Conservation (phyloP, 495 filamentous ascomycete genomes). For the Aspergillus biplanus region DNA sequence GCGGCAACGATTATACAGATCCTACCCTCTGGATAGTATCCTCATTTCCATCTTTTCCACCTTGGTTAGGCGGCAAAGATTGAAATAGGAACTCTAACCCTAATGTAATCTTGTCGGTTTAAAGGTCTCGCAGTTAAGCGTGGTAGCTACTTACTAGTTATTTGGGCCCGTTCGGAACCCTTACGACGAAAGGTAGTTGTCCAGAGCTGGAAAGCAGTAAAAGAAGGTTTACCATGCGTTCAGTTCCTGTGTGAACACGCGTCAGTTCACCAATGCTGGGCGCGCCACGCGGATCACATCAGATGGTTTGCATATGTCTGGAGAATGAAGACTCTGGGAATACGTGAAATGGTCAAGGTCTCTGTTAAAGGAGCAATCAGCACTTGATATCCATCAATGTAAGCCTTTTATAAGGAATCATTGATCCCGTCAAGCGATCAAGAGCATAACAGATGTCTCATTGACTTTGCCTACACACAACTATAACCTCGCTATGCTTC, state of each 20-base stretch:
- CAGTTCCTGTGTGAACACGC: constrained; percentile 40
- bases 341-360: constrained; percentile 42
- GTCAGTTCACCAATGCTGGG: constrained; percentile 54
- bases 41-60: constrained; percentile 25
- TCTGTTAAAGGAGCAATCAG: constrained; percentile 26
- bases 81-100: constrained; percentile 45
- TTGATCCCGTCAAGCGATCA: constrained; percentile 32
- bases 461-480: constrained; percentile 41
- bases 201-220: constrained; percentile 42
- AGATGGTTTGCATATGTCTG: constrained; percentile 41
- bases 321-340: constrained; percentile 26
- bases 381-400: constrained; percentile 22
- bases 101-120: constrained; percentile 41
- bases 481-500: constrained; percentile 29
- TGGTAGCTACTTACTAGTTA: constrained; percentile 43
- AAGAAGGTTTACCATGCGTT: constrained; percentile 53
- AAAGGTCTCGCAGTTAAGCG: constrained; percentile 45
- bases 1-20: constrained; percentile 40
- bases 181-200: constrained; percentile 41
- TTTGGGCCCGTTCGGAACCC: constrained; percentile 32
- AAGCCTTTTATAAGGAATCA: constrained; percentile 22
- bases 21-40: constrained; percentile 34
- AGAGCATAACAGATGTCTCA: constrained; percentile 42
- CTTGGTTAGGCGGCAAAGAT: constrained; percentile 24
- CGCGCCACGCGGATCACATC: constrained; percentile 42